A percentile compares a stretch with the other conserved stretches of the same genome.
These are phyloP conservation scores for Gynandropsis gynandra DNA, from an alignment of 345 rosid genomes.

Conservation along the genomic window DNA sequence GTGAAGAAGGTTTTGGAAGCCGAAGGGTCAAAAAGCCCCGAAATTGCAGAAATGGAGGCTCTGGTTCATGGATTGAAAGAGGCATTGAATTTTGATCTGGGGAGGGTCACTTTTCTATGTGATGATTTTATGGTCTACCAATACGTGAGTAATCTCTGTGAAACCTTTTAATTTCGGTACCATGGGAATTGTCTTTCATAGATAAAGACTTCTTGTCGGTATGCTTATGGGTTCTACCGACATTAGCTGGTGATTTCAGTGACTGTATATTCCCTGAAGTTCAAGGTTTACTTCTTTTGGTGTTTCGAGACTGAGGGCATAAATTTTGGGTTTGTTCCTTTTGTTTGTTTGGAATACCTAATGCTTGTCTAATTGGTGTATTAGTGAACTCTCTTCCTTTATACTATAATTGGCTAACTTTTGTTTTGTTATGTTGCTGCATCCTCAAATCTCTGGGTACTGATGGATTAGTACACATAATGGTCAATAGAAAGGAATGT, in stretches of 20 bases:
- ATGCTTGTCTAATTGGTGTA: background rate
- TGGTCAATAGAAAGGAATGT: too few relatives aligned
- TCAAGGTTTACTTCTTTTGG: background rate
- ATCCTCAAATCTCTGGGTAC: too few relatives aligned
- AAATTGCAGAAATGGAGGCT: slow-evolving; percentile 40
- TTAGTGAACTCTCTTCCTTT: too few relatives aligned
- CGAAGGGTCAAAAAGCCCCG: slow-evolving; percentile 24
- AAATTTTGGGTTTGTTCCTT: background rate
- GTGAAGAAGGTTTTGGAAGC: slow-evolving; percentile 29
- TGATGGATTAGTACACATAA: too few relatives aligned
- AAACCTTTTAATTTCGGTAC: background rate
- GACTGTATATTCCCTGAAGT: too few relatives aligned
- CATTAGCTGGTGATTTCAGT: too few relatives aligned
- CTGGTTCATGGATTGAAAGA: slow-evolving; percentile 56
- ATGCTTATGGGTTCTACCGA: too few relatives aligned
- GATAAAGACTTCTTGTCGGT: background rate
- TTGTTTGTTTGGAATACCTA: background rate
- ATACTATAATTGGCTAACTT: too few relatives aligned
- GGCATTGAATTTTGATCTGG: slow-evolving; percentile 53
- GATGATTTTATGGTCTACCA: slow-evolving; percentile 37
- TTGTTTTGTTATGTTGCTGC: too few relatives aligned
- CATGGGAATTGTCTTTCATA: background rate
- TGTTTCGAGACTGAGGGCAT: slow-evolving; percentile 10
- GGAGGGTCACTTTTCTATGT: slow-evolving; percentile 30
- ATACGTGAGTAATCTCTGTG: slow-evolving; percentile 36